These are phyloP conservation scores for Nymphaea thermarum DNA, from an alignment of 164 flowering plant genomes.

Conservation along the genomic window DNA sequence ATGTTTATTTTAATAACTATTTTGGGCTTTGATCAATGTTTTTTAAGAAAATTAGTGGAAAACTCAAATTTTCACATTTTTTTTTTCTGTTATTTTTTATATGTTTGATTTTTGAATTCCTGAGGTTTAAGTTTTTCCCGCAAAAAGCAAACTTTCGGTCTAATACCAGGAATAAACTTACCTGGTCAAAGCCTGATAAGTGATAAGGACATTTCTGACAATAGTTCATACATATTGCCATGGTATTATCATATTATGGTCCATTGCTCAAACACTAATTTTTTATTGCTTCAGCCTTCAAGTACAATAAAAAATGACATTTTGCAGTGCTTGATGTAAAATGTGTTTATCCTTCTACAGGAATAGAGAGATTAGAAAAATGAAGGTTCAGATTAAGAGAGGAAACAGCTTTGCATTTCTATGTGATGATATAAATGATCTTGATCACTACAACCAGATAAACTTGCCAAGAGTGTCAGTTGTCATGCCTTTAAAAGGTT, in stretches of 20 bases:
- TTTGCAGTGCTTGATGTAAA: not conserved
- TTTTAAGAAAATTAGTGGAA: no score
- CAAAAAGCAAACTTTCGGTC: no score
- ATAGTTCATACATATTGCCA: not conserved
- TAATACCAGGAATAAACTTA: not conserved
- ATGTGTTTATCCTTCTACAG: slow-evolving; percentile 25
- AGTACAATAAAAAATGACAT: not conserved
- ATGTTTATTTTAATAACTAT: no score
- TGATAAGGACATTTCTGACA: not conserved
- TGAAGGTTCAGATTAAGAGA: slow-evolving; percentile 31
- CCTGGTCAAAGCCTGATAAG: not conserved
- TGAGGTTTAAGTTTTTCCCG: no score
- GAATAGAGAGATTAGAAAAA: slow-evolving; percentile 55
- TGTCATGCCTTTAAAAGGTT: slow-evolving; percentile 96
- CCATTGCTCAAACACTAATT: not conserved
- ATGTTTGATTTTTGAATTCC: no score
- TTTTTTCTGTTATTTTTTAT: no score
- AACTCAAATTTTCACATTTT: no score
- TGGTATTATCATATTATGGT: not conserved
- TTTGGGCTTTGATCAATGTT: no score
- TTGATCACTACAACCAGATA: slow-evolving; percentile 78
- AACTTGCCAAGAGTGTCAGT: slow-evolving; percentile 79
- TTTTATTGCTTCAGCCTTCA: not conserved
- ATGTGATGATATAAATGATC: slow-evolving; percentile 60
- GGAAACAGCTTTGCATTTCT: slow-evolving; percentile 86